phyloP scores from a whole-genome alignment of 2,329 filamentous ascomycete genomes.

The Hypoxylon sp. region DNA sequence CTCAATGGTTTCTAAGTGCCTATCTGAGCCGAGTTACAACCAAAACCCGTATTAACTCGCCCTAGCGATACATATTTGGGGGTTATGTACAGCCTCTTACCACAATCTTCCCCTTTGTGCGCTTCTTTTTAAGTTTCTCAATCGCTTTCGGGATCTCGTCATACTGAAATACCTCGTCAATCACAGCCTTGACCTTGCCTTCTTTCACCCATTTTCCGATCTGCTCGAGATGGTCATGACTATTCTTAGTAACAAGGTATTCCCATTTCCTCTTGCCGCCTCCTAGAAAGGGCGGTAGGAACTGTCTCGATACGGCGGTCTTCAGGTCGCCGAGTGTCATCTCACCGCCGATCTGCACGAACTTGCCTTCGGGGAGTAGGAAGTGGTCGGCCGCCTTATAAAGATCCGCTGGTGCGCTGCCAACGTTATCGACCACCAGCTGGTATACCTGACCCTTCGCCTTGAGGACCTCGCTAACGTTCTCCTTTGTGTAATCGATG shows the following conservation, averaged over 20 bases:
- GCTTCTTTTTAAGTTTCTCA: conserved; percentile 69
- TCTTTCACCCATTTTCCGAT: conserved; percentile 70
- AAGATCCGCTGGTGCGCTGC: conserved; percentile 61
- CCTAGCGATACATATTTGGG: neutral
- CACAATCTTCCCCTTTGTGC: conserved; percentile 73
- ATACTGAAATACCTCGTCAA: conserved; percentile 70
- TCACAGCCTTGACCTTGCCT: conserved; percentile 69
- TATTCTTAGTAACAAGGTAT: conserved; percentile 57
- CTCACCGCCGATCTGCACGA: conserved; percentile 66
- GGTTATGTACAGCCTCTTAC: conserved; percentile 41
- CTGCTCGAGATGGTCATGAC: conserved; percentile 62
- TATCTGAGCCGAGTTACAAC: too few relatives aligned
- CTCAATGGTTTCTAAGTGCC: neutral
- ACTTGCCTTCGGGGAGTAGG: conserved; percentile 64
- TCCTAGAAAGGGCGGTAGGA: conserved; percentile 56
- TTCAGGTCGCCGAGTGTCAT: conserved; percentile 43
- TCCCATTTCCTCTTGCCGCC: conserved; percentile 60
- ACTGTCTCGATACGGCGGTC: conserved; percentile 44
- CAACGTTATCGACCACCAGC: conserved; percentile 72
- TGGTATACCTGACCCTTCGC: conserved; percentile 65
- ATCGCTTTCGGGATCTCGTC: conserved; percentile 71
- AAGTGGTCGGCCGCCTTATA: conserved; percentile 69
- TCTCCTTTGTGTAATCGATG: conserved; percentile 69
- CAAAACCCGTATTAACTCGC: neutral
- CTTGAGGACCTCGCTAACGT: conserved; percentile 64